A percentile compares a stretch with the other conserved stretches of the same genome.
Evolutionary conservation across 2,329 filamentous ascomycete species (phyloP).

Genomic region (Pseudogymnoascus destructans): DNA sequence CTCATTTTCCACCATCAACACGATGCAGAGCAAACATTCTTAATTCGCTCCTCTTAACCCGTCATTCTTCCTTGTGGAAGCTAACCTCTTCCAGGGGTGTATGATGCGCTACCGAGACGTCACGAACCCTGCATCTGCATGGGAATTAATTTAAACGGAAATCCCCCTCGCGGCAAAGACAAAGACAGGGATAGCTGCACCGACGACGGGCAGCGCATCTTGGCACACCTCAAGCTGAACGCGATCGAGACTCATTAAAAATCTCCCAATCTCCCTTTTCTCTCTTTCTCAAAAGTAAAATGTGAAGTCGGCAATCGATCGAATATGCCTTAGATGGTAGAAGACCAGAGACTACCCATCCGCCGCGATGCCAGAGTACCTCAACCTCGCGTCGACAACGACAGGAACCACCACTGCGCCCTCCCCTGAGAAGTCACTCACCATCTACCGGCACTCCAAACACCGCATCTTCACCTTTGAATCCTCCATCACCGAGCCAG

Average conservation of each 20-base stretch:
- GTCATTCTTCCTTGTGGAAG: background rate
- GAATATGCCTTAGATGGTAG: background rate
- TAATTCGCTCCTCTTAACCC: background rate
- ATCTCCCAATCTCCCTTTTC: background rate
- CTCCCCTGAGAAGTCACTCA: background rate
- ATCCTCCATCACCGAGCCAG: background rate
- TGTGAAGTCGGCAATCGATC: background rate
- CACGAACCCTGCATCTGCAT: background rate
- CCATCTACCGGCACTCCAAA: background rate
- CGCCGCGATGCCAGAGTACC: background rate
- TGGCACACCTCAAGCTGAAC: background rate
- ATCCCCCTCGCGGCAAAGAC: background rate
- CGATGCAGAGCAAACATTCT: background rate
- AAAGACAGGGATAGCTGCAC: background rate
- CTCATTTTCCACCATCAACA: background rate
- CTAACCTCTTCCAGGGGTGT: background rate
- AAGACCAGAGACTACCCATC: background rate
- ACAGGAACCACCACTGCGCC: background rate
- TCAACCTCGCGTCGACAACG: background rate
- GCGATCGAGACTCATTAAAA: background rate
- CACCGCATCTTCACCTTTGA: background rate
- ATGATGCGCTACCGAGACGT: background rate
- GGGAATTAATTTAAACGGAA: background rate
- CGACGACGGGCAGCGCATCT: background rate
- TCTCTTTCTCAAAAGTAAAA: background rate